These are phyloP conservation scores for Schizothecium vesticola DNA, from an alignment of 495 filamentous ascomycete genomes.

Conservation along the genomic window DNA sequence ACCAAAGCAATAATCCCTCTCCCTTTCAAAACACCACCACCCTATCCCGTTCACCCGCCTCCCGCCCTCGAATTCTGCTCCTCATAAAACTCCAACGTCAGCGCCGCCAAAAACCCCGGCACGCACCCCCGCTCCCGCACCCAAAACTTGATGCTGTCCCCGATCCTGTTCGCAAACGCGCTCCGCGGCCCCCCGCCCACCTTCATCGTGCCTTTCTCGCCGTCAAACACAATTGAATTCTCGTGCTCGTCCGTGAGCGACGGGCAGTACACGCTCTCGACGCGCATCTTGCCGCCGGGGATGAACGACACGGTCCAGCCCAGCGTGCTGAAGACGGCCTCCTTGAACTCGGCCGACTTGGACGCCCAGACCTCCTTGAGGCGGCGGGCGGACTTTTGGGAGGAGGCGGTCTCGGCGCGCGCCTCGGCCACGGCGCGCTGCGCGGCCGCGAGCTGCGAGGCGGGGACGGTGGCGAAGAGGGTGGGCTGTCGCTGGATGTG, in stretches of 20 bases:
- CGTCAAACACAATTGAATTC: slow-evolving; percentile 94
- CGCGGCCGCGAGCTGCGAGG: slow-evolving; percentile 66
- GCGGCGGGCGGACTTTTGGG: slow-evolving; percentile 77
- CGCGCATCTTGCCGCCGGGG: slow-evolving; percentile 83
- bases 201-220: slow-evolving; percentile 95
- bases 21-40: neutral
- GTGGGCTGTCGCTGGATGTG: slow-evolving; percentile 57
- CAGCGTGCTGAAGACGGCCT: slow-evolving; percentile 80
- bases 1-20: too few relatives aligned
- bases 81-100: slow-evolving; percentile 89
- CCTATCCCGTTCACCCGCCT: neutral
- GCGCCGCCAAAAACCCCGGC: slow-evolving; percentile 82
- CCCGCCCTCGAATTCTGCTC: slow-evolving; percentile 46
- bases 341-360: slow-evolving; percentile 88
- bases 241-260: slow-evolving; percentile 63
- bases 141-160: slow-evolving; percentile 84
- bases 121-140: slow-evolving; percentile 86
- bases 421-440: slow-evolving; percentile 68
- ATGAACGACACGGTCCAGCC: slow-evolving; percentile 93
- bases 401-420: slow-evolving; percentile 65
- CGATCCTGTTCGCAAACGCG: slow-evolving; percentile 77
- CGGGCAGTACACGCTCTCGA: slow-evolving; percentile 73
- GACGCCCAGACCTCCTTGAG: slow-evolving; percentile 84
- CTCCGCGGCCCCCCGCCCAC: slow-evolving; percentile 84
- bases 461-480: slow-evolving; percentile 55